A percentile compares a stretch with the other conserved stretches of the same genome.
Conservation (phyloP, 257 asterid species). For the Catharanthus roseus region DNA sequence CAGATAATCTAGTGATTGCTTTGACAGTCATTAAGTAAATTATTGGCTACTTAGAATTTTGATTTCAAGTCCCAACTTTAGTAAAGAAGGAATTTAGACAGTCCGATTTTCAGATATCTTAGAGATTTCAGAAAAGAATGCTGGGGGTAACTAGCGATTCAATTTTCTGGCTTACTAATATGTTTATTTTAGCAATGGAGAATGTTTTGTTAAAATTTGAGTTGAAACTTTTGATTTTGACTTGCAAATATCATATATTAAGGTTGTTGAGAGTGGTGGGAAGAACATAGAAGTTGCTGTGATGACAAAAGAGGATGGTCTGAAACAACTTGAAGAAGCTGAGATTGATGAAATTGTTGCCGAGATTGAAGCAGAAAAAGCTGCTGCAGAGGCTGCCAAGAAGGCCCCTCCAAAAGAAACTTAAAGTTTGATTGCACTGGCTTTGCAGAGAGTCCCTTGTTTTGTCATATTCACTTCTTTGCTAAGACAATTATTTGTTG, state of each 20-base stretch:
- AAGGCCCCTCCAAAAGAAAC: conserved; percentile 61
- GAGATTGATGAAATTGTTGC: conserved; percentile 87
- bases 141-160: not conserved
- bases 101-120: not conserved
- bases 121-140: not conserved
- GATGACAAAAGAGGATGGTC: conserved; percentile 77
- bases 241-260: conserved; percentile 12
- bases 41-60: too few relatives aligned
- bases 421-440: conserved; percentile 23
- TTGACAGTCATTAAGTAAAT: too few relatives aligned
- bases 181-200: not conserved
- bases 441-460: not conserved
- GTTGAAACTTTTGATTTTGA: not conserved
- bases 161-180: not conserved
- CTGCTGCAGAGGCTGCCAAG: conserved; percentile 98
- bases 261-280: conserved; percentile 98
- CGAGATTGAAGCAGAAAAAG: conserved; percentile 87
- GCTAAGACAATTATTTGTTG: conserved; percentile 1
- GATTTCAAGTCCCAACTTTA: too few relatives aligned
- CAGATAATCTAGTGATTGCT: too few relatives aligned
- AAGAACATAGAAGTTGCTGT: conserved; percentile 96
- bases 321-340: conserved; percentile 85
- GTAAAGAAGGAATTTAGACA: not conserved
- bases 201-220: not conserved
- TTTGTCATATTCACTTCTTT: not conserved